Conservation (phyloP, 352 stramenopile genomes). For the Phytophthora idaei region DNA sequence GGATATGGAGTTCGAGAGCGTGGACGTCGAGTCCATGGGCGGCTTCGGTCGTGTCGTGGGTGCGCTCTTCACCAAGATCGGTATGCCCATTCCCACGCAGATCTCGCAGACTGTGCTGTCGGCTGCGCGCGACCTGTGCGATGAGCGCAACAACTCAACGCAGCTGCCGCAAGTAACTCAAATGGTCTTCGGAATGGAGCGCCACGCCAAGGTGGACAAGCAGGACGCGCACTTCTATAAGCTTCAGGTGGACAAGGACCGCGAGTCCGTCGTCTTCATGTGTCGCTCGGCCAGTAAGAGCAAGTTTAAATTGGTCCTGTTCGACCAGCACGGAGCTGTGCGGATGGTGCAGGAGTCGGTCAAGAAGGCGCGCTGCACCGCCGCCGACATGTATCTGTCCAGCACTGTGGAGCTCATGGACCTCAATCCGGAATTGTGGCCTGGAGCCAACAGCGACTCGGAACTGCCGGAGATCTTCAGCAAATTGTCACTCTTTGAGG, state of each 20-base stretch:
- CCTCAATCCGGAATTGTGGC: slow-evolving; percentile 78
- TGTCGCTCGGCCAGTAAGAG: slow-evolving; percentile 82
- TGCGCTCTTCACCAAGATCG: slow-evolving; percentile 90
- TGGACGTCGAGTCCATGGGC: slow-evolving; percentile 86
- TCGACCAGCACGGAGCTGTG: slow-evolving; percentile 78
- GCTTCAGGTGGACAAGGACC: slow-evolving; percentile 71
- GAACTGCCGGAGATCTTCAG: slow-evolving; percentile 85
- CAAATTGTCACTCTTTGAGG: slow-evolving; percentile 84
- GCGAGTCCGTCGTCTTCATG: slow-evolving; percentile 82
- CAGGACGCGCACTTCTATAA: slow-evolving; percentile 91
- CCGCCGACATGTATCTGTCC: slow-evolving; percentile 88
- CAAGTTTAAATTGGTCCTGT: slow-evolving; percentile 91
- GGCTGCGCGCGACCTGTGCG: slow-evolving; percentile 77
- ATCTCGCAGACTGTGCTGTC: slow-evolving; percentile 86
- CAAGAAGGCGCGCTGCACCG: slow-evolving; percentile 82
- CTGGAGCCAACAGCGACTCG: slow-evolving; percentile 59
- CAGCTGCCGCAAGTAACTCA: slow-evolving; percentile 59
- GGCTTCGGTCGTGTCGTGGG: slow-evolving; percentile 83
- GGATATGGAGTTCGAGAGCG: slow-evolving; percentile 80
- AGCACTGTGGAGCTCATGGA: slow-evolving; percentile 89
- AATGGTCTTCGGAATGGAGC: slow-evolving; percentile 76
- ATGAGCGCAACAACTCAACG: slow-evolving; percentile 74
- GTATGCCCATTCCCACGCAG: slow-evolving; percentile 88
- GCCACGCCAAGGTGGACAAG: slow-evolving; percentile 82
- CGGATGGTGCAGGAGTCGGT: slow-evolving; percentile 86